Percentiles rank a stretch among this genome's conserved stretches.
These are phyloP conservation scores for Tricholoma terreum DNA, from an alignment of 768 basidiomycete species.

Conservation along the genomic window DNA sequence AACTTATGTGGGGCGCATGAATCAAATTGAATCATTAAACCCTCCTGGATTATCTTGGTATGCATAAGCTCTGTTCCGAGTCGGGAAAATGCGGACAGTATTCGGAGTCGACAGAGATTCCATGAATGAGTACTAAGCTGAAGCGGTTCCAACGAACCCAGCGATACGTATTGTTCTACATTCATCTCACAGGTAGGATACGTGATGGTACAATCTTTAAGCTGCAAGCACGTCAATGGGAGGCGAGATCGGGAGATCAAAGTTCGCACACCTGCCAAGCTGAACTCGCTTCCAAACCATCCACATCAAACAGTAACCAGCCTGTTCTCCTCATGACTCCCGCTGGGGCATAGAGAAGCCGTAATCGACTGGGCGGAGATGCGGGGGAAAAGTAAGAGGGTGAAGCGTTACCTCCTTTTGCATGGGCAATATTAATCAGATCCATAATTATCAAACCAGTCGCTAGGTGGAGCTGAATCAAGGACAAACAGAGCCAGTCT, in stretches of 20 bases:
- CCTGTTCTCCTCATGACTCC: slow-evolving; percentile 13
- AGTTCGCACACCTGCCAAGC: neutral
- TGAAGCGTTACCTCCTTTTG: slow-evolving; percentile 14
- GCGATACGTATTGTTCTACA: neutral
- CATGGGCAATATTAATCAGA: slow-evolving; percentile 20
- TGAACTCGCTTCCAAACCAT: slow-evolving; percentile 13
- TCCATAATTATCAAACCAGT: slow-evolving; percentile 12
- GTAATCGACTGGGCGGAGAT: slow-evolving; percentile 15
- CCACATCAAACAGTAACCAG: slow-evolving; percentile 14
- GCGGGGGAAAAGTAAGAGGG: neutral
- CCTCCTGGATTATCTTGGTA: no score
- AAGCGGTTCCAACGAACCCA: neutral
- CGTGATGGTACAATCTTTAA: neutral
- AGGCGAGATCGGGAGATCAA: neutral
- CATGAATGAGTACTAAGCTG: neutral
- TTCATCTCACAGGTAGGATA: neutral
- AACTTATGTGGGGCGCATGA: no score
- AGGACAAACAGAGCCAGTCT: slow-evolving; percentile 26
- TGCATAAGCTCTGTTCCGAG: no score
- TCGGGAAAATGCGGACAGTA: neutral
- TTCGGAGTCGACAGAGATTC: neutral
- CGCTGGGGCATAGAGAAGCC: slow-evolving; percentile 20
- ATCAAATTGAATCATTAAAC: no score
- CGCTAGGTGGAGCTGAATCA: slow-evolving; percentile 22
- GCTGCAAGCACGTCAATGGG: neutral